Percentiles rank a stretch among this genome's conserved stretches.
phyloP scores from a whole-genome alignment of 352 stramenopile genomes.

The Thraustochytrium sp. region DNA sequence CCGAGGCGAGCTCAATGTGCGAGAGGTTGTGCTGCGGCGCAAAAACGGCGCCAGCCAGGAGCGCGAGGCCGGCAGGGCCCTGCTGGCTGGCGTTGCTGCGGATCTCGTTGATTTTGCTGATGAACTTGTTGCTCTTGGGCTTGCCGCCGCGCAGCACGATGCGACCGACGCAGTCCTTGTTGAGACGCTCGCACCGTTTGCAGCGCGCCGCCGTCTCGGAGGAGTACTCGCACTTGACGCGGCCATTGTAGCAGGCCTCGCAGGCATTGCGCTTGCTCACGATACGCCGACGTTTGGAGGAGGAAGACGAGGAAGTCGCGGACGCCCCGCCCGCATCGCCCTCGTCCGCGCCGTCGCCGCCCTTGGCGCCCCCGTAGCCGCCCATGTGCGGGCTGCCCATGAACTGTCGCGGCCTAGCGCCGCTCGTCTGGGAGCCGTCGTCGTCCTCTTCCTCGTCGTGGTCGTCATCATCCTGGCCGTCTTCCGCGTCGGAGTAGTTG shows the following conservation, averaged over 20 bases:
- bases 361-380: background rate
- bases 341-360: background rate
- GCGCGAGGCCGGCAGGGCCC: background rate
- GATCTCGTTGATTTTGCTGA: slow-evolving; percentile 9
- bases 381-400: background rate
- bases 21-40: background rate
- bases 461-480: background rate
- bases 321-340: background rate
- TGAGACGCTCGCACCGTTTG: slow-evolving; percentile 16
- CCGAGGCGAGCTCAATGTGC: slow-evolving; percentile 9
- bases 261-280: slow-evolving; percentile 20
- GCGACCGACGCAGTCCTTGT: slow-evolving; percentile 9
- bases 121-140: slow-evolving; percentile 16
- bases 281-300: background rate
- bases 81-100: background rate
- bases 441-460: background rate
- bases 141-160: slow-evolving; percentile 24
- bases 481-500: background rate
- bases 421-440: no score
- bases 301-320: background rate
- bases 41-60: slow-evolving; percentile 4
- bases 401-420: background rate
- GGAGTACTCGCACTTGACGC: slow-evolving; percentile 25
- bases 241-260: slow-evolving; percentile 19
- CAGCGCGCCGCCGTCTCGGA: background rate